A percentile compares a stretch with the other conserved stretches of the same genome.
Conservation (phyloP, 306 rosid genomes). For the Heteromeles arbutifolia region DNA sequence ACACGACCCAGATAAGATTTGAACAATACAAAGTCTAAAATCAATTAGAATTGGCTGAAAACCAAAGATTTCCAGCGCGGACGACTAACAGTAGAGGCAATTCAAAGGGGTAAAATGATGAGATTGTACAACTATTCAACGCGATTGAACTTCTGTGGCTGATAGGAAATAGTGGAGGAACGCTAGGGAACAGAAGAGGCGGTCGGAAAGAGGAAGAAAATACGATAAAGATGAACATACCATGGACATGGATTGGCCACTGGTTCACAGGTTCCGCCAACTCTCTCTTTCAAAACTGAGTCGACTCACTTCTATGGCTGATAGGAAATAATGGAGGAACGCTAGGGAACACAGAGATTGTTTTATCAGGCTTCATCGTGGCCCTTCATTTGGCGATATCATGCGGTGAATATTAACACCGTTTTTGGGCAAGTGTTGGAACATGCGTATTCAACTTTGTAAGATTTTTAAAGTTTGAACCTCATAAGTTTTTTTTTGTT, state of each 20-base stretch:
- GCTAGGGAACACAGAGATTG: too few species aligned
- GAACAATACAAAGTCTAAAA: background rate
- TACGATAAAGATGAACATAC: constrained; percentile 7
- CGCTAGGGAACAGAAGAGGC: background rate
- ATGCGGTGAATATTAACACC: background rate
- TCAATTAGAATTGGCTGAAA: background rate
- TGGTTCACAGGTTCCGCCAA: constrained; percentile 21
- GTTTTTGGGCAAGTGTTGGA: too few species aligned
- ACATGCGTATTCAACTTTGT: too few species aligned
- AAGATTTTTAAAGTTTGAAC: too few species aligned
- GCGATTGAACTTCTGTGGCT: background rate
- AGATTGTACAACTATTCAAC: background rate
- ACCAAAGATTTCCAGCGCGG: background rate
- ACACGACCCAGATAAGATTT: background rate
- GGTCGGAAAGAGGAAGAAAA: background rate
- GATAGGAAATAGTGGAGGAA: background rate
- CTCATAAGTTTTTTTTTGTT: too few species aligned
- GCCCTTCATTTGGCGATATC: background rate
- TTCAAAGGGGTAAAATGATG: background rate
- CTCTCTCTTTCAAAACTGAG: background rate
- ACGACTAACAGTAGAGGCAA: background rate
- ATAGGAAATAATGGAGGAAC: too few species aligned
- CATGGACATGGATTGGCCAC: constrained; percentile 9
- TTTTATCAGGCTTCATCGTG: background rate
- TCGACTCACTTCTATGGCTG: background rate